A percentile compares a stretch with the other conserved stretches of the same genome.
These are phyloP conservation scores for Quercus agrifolia DNA, from an alignment of 306 rosid species.

Conservation along the genomic window DNA sequence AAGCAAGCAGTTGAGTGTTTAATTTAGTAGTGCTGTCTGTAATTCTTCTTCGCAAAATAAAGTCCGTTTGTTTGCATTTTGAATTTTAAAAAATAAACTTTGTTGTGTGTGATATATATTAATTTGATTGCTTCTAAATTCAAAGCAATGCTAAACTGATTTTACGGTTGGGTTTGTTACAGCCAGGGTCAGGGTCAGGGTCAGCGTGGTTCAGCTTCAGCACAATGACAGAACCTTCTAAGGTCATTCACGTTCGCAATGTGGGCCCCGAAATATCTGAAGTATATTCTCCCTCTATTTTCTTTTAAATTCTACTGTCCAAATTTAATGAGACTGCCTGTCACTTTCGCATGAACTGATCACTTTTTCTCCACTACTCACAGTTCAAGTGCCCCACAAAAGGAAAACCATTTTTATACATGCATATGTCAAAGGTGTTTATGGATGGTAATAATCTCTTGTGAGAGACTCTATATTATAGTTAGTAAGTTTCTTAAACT, in stretches of 20 bases:
- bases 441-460: not conserved
- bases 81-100: not conserved
- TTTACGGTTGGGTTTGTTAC: slow-evolving; percentile 16
- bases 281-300: slow-evolving; percentile 34
- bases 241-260: slow-evolving; percentile 95
- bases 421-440: not conserved
- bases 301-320: not conserved
- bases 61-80: not conserved
- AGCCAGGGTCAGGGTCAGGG: slow-evolving; percentile 18
- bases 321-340: not conserved
- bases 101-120: not conserved
- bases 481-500: slow-evolving; percentile 1
- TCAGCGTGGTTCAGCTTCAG: slow-evolving; percentile 29
- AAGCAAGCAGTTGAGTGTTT: not conserved
- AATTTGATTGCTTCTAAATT: not conserved
- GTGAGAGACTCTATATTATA: no score
- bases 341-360: no score
- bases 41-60: not conserved
- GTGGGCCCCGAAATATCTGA: slow-evolving; percentile 96
- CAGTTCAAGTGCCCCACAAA: not conserved
- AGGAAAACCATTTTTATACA: not conserved
- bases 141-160: not conserved
- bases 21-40: not conserved
- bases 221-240: slow-evolving; percentile 89
- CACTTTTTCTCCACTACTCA: no score